Percentiles rank a stretch among this genome's conserved stretches.
Conservation (phyloP, 202 grass and related monocot species). For the Tripidium arundinaceum region DNA sequence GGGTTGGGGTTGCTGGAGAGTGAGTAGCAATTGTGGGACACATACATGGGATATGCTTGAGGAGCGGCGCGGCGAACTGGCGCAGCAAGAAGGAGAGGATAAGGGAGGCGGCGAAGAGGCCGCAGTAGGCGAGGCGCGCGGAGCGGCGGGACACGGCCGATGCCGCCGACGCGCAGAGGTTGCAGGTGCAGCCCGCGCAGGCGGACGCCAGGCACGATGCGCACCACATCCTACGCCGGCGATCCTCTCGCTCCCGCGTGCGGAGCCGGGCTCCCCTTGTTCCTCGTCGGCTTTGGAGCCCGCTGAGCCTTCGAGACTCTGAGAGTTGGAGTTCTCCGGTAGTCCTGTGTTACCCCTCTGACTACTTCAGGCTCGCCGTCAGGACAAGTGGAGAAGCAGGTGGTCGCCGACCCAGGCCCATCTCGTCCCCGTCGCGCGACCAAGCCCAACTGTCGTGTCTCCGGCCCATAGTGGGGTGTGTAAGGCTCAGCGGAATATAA, state of each 20-base stretch:
- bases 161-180: constrained; percentile 68
- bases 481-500: too few species aligned
- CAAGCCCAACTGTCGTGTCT: too few species aligned
- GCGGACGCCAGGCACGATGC: constrained; percentile 77
- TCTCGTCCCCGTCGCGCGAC: too few species aligned
- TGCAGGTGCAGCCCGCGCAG: constrained; percentile 83
- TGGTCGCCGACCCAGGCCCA: too few species aligned
- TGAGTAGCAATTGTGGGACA: background rate
- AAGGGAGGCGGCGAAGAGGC: constrained; percentile 85
- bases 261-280: background rate
- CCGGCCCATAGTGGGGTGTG: too few species aligned
- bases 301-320: background rate
- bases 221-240: constrained; percentile 54
- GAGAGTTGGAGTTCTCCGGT: too few species aligned
- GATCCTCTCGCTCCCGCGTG: background rate
- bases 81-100: constrained; percentile 86
- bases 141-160: constrained; percentile 68
- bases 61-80: constrained; percentile 75
- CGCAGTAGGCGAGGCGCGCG: constrained; percentile 85
- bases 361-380: too few species aligned
- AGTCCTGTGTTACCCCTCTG: too few species aligned
- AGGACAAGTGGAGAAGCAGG: too few species aligned
- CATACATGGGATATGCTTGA: constrained; percentile 85
- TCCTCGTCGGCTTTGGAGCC: background rate
- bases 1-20: background rate